Conservation (phyloP, 306 rosid species). For the Dalbergia cultrata region DNA sequence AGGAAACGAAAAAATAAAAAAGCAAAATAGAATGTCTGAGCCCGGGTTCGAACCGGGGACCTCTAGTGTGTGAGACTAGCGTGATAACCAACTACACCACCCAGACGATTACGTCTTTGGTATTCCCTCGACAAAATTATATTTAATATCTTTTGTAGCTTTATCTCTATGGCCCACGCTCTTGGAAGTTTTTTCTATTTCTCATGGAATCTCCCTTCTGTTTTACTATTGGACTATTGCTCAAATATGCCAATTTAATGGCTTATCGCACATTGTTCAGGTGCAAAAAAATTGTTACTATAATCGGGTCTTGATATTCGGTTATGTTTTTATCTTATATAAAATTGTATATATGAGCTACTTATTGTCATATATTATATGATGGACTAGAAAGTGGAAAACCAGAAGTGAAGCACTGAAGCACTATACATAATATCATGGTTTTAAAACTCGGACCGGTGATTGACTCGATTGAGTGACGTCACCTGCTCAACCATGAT, state of each 20-base stretch:
- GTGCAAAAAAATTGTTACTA: neutral
- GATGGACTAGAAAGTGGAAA: neutral
- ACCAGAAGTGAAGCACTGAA: neutral
- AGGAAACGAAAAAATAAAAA: neutral
- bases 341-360: neutral
- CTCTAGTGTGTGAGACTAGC: conserved; percentile 61
- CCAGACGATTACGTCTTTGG: conserved; percentile 1
- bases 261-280: neutral
- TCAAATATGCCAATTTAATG: neutral
- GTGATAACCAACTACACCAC: conserved; percentile 57
- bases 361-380: neutral
- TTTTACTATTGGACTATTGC: neutral
- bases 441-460: no score
- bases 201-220: neutral
- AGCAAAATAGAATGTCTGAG: conserved; percentile 28
- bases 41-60: conserved; percentile 56
- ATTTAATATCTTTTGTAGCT: no score
- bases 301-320: neutral
- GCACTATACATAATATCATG: neutral
- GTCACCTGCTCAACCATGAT: no score
- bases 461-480: no score
- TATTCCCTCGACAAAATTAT: neutral
- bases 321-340: neutral
- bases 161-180: neutral
- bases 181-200: neutral